A percentile compares a stretch with the other conserved stretches of the same genome.
These are phyloP conservation scores for Westerdykella aurantiaca DNA, from an alignment of 2,329 filamentous ascomycete species.

Conservation along the genomic window DNA sequence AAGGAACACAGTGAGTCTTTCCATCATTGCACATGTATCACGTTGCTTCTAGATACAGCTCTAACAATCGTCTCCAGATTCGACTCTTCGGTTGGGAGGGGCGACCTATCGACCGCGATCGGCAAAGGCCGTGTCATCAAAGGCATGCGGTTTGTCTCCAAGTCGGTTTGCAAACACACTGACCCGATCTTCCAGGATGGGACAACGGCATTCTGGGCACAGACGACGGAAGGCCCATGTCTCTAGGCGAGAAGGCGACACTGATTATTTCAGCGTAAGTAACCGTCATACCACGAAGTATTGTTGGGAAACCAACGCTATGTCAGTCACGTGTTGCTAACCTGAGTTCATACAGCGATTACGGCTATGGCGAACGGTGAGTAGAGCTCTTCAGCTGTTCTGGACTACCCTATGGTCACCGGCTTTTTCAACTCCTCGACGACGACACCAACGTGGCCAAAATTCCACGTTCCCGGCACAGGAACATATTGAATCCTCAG, in stretches of 20 bases:
- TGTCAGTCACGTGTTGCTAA: neutral
- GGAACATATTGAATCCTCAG: no score
- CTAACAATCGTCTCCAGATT: slow-evolving; percentile 55
- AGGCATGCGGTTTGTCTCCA: slow-evolving; percentile 50
- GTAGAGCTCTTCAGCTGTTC: slow-evolving; percentile 6
- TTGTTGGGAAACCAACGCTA: neutral
- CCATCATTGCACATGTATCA: neutral
- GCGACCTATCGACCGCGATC: slow-evolving; percentile 71
- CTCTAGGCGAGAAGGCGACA: slow-evolving; percentile 81
- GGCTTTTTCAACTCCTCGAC: no score
- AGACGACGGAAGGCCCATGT: slow-evolving; percentile 57
- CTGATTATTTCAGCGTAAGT: slow-evolving; percentile 73
- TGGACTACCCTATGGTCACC: no score
- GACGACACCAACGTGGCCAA: no score
- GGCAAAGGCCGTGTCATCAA: slow-evolving; percentile 80
- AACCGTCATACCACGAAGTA: neutral
- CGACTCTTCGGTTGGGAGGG: slow-evolving; percentile 75
- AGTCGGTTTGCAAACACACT: slow-evolving; percentile 12
- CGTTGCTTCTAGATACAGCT: neutral
- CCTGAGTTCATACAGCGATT: slow-evolving; percentile 22
- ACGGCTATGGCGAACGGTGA: slow-evolving; percentile 35
- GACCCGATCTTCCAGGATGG: slow-evolving; percentile 39
- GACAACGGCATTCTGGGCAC: slow-evolving; percentile 61
- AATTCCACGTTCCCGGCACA: no score
- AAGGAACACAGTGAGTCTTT: slow-evolving; percentile 62